phyloP scores from a whole-genome alignment of 1,139 yeast species.

The Fermentozyma sake region DNA sequence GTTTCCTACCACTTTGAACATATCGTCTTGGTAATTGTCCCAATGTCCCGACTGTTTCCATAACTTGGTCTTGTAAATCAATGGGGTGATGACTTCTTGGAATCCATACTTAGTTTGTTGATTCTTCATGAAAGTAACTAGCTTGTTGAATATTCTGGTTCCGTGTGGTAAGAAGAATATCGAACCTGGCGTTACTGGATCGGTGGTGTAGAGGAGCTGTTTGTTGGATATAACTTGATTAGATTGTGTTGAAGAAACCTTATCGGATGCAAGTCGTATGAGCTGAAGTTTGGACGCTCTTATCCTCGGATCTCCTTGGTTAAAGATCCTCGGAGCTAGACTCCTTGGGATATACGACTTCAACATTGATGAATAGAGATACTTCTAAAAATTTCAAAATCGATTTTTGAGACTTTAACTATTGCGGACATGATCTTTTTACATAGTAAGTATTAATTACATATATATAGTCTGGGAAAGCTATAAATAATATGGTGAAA shows the following conservation, averaged over 20 bases:
- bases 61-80: slow-evolving; percentile 75
- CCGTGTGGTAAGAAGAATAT: slow-evolving; percentile 91
- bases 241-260: slow-evolving; percentile 36
- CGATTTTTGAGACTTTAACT: too few relatives aligned
- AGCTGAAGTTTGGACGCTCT: too few relatives aligned
- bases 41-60: slow-evolving; percentile 97
- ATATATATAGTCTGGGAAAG: too few relatives aligned
- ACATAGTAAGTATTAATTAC: too few relatives aligned
- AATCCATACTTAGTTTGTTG: slow-evolving; percentile 83
- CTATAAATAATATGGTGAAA: too few relatives aligned
- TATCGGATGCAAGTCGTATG: too few relatives aligned
- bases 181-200: slow-evolving; percentile 81
- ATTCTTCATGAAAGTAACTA: slow-evolving; percentile 75
- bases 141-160: slow-evolving; percentile 74
- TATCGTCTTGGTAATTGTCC: slow-evolving; percentile 91
- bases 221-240: slow-evolving; percentile 52
- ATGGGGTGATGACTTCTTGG: slow-evolving; percentile 90
- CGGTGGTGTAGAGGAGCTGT: slow-evolving; percentile 74
- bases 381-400: too few relatives aligned
- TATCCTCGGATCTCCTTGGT: too few relatives aligned
- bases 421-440: too few relatives aligned
- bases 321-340: too few relatives aligned
- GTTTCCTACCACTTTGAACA: slow-evolving; percentile 73
- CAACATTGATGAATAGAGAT: too few relatives aligned
- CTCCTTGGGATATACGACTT: too few relatives aligned